These are phyloP conservation scores for Evernia prunastri DNA, from an alignment of 495 filamentous ascomycete genomes.

Conservation along the genomic window DNA sequence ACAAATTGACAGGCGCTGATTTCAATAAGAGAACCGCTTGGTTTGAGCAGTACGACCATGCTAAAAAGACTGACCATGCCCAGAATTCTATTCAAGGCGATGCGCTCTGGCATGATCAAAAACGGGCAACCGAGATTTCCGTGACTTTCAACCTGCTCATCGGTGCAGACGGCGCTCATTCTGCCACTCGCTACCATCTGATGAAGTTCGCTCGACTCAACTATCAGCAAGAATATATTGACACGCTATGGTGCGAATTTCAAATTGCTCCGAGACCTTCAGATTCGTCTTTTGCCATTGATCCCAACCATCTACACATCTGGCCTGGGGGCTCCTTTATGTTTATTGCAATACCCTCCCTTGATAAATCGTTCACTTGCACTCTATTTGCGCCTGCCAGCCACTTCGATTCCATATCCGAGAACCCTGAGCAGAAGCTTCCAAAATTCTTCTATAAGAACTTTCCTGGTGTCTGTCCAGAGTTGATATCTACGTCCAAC, in stretches of 20 bases:
- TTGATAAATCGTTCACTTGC: conserved; percentile 88
- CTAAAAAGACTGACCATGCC: conserved; percentile 27
- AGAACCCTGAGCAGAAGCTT: conserved; percentile 45
- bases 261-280: conserved; percentile 57
- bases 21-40: conserved; percentile 72
- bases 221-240: conserved; percentile 93
- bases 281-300: conserved; percentile 63
- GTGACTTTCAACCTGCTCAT: conserved; percentile 86
- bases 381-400: conserved; percentile 77
- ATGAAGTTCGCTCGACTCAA: conserved; percentile 88
- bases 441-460: conserved; percentile 66
- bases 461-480: conserved; percentile 79
- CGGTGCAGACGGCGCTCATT: conserved; percentile 95
- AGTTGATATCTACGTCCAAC: conserved; percentile 63
- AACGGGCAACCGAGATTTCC: conserved; percentile 54
- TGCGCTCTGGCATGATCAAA: background rate
- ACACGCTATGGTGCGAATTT: conserved; percentile 97
- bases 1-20: conserved; percentile 84
- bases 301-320: conserved; percentile 91
- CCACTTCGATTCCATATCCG: conserved; percentile 52
- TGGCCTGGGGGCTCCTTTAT: conserved; percentile 90
- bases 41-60: conserved; percentile 60
- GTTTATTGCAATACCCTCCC: conserved; percentile 94
- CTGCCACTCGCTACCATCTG: conserved; percentile 77
- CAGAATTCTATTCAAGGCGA: conserved; percentile 25